Conservation (phyloP, 805 yeast genomes). For the Alloascoidea africana region DNA sequence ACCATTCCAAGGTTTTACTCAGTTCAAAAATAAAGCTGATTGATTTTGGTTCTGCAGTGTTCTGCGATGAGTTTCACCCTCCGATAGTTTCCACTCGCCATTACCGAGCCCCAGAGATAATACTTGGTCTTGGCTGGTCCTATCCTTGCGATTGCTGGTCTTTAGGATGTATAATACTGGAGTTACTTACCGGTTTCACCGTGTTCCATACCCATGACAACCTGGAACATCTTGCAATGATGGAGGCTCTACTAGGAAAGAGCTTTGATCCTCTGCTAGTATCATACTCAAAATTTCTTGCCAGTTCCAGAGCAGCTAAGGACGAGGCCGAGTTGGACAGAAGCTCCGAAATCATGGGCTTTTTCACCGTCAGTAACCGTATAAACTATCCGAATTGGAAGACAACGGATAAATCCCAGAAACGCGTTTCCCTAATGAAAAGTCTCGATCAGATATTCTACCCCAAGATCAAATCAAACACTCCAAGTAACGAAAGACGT, state of each 20-base stretch:
- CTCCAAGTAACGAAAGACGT: slow-evolving; percentile 31
- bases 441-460: slow-evolving; percentile 6
- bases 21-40: slow-evolving; percentile 65
- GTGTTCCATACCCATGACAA: slow-evolving; percentile 71
- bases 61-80: slow-evolving; percentile 68
- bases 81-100: slow-evolving; percentile 69
- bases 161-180: slow-evolving; percentile 65
- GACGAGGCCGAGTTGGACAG: slow-evolving; percentile 2
- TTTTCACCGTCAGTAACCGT: too few relatives aligned
- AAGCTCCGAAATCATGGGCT: background rate
- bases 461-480: background rate
- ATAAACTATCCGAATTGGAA: slow-evolving; percentile 13
- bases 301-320: slow-evolving; percentile 8
- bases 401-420: slow-evolving; percentile 16
- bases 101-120: slow-evolving; percentile 77
- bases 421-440: slow-evolving; percentile 18
- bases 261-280: background rate
- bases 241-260: slow-evolving; percentile 49
- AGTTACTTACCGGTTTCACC: slow-evolving; percentile 68
- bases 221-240: slow-evolving; percentile 68
- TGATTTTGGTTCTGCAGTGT: slow-evolving; percentile 74
- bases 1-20: too few relatives aligned
- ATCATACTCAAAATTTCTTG: slow-evolving; percentile 24
- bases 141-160: slow-evolving; percentile 83
- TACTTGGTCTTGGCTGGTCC: slow-evolving; percentile 73